Conservation (phyloP, 129 eudicot species). For the Flaveria robusta region DNA sequence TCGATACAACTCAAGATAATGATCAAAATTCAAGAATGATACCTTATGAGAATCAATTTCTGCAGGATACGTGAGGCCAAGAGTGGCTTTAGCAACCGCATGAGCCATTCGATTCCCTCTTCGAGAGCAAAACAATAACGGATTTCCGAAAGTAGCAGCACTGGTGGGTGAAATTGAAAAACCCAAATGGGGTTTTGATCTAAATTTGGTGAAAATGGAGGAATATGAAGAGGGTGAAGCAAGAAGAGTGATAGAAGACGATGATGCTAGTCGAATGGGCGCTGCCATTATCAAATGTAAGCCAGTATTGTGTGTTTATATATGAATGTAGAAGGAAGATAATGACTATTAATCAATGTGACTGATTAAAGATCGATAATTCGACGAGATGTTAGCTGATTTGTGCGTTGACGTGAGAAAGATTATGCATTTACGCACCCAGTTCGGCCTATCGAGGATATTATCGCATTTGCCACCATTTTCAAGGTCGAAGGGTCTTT, state of each 20-base stretch:
- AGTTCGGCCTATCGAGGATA: too few species aligned
- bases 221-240: constrained; percentile 36
- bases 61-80: constrained; percentile 86
- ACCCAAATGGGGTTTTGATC: constrained; percentile 41
- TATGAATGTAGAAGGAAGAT: too few species aligned
- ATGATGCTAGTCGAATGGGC: constrained; percentile 54
- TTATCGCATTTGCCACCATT: too few species aligned
- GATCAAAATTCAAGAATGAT: constrained; percentile 2
- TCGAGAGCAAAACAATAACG: constrained; percentile 20
- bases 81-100: constrained; percentile 61
- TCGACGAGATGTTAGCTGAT: too few species aligned
- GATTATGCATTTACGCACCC: too few species aligned
- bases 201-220: constrained; percentile 45
- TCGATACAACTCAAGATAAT: neutral
- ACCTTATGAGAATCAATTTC: constrained; percentile 64
- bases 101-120: constrained; percentile 67
- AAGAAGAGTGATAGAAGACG: constrained; percentile 40
- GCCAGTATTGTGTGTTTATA: neutral
- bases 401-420: too few species aligned
- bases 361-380: neutral
- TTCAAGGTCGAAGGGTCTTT: neutral
- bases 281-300: constrained; percentile 48
- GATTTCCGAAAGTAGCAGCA: constrained; percentile 14
- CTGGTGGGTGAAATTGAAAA: constrained; percentile 30
- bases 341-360: too few species aligned